A percentile compares a stretch with the other conserved stretches of the same genome.
These are phyloP conservation scores for Sextonia rubra DNA, from an alignment of 164 flowering plant genomes.

Conservation along the genomic window DNA sequence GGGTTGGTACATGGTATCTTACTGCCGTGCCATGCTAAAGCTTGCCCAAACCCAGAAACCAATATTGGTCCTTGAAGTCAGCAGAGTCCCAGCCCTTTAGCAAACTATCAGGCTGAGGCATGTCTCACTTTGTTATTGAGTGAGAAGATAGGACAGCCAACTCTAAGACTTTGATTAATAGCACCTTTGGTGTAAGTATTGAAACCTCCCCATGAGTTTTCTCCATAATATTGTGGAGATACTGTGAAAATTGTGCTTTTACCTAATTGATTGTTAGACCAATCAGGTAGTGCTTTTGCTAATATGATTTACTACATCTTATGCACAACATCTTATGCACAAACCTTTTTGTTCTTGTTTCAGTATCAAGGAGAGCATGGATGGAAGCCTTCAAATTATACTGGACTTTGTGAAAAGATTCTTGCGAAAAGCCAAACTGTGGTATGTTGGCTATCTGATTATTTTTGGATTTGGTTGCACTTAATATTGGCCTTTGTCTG, in stretches of 20 bases:
- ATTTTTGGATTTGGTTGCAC: background rate
- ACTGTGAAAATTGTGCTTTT: background rate
- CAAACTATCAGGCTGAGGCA: too few species aligned
- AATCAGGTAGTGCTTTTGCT: background rate
- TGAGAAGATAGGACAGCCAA: too few species aligned
- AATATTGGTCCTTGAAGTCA: too few species aligned
- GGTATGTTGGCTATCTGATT: conserved; percentile 46
- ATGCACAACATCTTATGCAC: background rate
- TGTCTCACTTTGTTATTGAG: too few species aligned
- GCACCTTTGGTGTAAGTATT: background rate
- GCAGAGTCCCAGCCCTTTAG: too few species aligned
- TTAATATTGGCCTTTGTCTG: background rate
- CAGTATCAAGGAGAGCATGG: conserved; percentile 96
- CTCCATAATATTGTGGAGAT: background rate
- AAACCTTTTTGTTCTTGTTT: conserved; percentile 9
- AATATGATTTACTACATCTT: background rate
- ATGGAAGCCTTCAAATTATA: conserved; percentile 80
- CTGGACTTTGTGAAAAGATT: conserved; percentile 89
- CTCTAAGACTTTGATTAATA: background rate
- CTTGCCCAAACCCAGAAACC: too few species aligned
- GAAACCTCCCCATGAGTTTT: background rate
- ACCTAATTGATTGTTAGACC: too few species aligned
- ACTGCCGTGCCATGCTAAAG: too few species aligned
- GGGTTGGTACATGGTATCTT: too few species aligned
- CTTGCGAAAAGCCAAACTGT: conserved; percentile 94